Evolutionary conservation across 164 flowering plant species (phyloP).

Genomic region (Chimonanthus praecox): DNA sequence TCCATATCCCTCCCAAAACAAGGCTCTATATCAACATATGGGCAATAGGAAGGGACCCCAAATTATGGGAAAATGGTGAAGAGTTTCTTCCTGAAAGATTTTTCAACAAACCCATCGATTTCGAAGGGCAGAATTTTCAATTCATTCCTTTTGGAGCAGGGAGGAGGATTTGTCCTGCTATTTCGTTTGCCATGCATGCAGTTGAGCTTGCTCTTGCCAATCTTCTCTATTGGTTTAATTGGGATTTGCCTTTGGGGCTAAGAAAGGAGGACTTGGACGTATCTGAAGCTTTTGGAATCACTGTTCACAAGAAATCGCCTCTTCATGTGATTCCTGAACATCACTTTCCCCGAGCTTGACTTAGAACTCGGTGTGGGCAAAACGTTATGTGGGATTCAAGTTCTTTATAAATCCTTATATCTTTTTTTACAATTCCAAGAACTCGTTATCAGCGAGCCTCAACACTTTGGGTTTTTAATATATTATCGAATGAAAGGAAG

Average conservation of each 20-base stretch:
- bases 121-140: slow-evolving; percentile 3
- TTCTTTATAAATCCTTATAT: too few relatives aligned
- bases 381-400: too few relatives aligned
- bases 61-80: slow-evolving; percentile 5
- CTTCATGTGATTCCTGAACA: not conserved
- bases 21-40: not conserved
- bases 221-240: slow-evolving; percentile 2
- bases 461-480: too few relatives aligned
- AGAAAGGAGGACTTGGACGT: not conserved
- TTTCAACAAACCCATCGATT: not conserved
- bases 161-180: slow-evolving; percentile 10
- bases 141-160: slow-evolving; percentile 7
- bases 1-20: slow-evolving; percentile 1
- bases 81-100: slow-evolving; percentile 10
- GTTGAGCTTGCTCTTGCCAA: slow-evolving; percentile 8
- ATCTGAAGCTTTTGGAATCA: not conserved
- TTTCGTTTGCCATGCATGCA: not conserved
- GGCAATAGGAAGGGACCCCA: slow-evolving; percentile 6
- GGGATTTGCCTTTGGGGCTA: slow-evolving; percentile 1
- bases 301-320: slow-evolving; percentile 2
- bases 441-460: too few relatives aligned
- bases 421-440: too few relatives aligned
- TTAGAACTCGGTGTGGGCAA: too few relatives aligned
- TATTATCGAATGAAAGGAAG: too few relatives aligned
- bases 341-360: not conserved